A percentile compares a stretch with the other conserved stretches of the same genome.
Evolutionary conservation across 352 stramenopile species (phyloP).

Genomic region (Pythium periplocum): DNA sequence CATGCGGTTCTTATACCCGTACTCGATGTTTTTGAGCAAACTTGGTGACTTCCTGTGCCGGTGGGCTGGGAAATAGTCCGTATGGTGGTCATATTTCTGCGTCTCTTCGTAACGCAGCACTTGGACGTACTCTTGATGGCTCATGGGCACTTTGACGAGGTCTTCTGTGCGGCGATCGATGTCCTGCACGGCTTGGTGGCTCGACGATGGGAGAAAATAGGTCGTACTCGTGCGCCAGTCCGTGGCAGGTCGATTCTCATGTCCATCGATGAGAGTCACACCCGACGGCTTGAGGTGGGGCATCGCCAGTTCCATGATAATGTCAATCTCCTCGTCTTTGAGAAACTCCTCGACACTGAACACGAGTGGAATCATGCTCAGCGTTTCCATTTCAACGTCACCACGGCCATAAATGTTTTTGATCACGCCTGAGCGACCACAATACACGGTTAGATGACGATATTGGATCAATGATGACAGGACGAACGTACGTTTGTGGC

Average conservation of each 20-base stretch:
- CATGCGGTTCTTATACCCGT: slow-evolving; percentile 80
- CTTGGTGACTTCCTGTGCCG: slow-evolving; percentile 32
- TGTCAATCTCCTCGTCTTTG: slow-evolving; percentile 67
- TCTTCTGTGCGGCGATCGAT: slow-evolving; percentile 65
- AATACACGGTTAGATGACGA: no score
- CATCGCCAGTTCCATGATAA: slow-evolving; percentile 65
- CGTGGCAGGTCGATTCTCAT: slow-evolving; percentile 54
- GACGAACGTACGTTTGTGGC: slow-evolving; percentile 33
- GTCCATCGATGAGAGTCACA: slow-evolving; percentile 54
- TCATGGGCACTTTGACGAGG: slow-evolving; percentile 51
- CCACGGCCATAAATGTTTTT: slow-evolving; percentile 33
- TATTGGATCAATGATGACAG: no score
- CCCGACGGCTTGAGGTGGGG: slow-evolving; percentile 52
- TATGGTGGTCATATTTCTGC: slow-evolving; percentile 75
- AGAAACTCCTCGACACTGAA: slow-evolving; percentile 74
- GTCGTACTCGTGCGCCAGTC: slow-evolving; percentile 78
- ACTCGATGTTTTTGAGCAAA: slow-evolving; percentile 45
- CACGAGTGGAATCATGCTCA: slow-evolving; percentile 57
- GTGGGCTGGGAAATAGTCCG: slow-evolving; percentile 53
- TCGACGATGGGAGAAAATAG: slow-evolving; percentile 57
- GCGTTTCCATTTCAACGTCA: slow-evolving; percentile 42
- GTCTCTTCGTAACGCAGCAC: slow-evolving; percentile 66
- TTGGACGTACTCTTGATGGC: slow-evolving; percentile 64
- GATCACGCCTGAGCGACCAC: slow-evolving; percentile 21
- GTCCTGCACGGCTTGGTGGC: slow-evolving; percentile 31